Percentiles rank a stretch among this genome's conserved stretches.
These are phyloP conservation scores for Sanghuangporus sanghuang DNA, from an alignment of 1,284 basidiomycete genomes.

Conservation along the genomic window DNA sequence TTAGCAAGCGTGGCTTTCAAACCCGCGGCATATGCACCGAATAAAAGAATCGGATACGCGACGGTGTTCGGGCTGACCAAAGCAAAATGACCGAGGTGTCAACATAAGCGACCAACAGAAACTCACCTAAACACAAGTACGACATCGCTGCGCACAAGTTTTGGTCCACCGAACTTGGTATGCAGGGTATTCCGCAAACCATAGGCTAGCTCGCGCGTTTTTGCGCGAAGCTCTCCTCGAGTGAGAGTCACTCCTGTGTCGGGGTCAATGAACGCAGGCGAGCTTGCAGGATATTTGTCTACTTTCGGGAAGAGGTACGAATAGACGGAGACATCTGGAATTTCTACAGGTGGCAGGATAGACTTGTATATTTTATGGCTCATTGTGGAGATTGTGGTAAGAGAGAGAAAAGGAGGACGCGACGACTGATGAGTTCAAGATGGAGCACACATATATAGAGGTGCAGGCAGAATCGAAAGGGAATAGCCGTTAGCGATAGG, in stretches of 20 bases:
- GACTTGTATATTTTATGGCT: conserved; percentile 26
- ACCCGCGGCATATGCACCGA: conserved; percentile 51
- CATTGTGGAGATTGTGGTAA: neutral
- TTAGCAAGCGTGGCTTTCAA: conserved; percentile 44
- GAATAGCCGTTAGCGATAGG: too few relatives aligned
- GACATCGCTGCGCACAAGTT: conserved; percentile 21
- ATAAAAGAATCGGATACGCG: conserved; percentile 56
- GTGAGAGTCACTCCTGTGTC: conserved; percentile 50
- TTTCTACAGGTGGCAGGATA: conserved; percentile 20
- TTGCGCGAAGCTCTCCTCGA: conserved; percentile 46
- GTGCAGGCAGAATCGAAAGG: too few relatives aligned
- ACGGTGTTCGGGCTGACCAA: conserved; percentile 49
- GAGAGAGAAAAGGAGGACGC: neutral
- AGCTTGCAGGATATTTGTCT: conserved; percentile 30
- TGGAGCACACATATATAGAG: too few relatives aligned
- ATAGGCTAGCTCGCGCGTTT: conserved; percentile 52
- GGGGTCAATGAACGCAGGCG: conserved; percentile 65
- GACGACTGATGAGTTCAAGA: neutral
- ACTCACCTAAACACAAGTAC: conserved; percentile 42
- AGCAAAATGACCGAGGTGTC: neutral
- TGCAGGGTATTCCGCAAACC: conserved; percentile 40
- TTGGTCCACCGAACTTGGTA: conserved; percentile 36
- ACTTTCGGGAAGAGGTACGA: conserved; percentile 24
- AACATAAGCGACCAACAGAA: neutral
- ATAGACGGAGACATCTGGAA: conserved; percentile 26